Conservation (phyloP, 805 yeast genomes). For the Starmera quercuum region DNA sequence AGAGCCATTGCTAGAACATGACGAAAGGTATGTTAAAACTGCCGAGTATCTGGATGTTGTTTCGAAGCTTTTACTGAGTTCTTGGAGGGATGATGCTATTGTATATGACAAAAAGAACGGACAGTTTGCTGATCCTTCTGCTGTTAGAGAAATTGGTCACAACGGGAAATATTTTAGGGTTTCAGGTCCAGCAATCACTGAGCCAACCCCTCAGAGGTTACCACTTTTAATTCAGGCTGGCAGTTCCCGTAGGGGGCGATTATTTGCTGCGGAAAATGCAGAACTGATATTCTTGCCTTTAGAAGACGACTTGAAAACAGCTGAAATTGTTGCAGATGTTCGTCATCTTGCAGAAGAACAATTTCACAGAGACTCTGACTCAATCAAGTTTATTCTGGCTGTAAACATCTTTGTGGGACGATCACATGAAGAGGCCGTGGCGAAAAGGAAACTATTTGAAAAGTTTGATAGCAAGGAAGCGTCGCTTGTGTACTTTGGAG, state of each 20-base stretch:
- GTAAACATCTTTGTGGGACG: constrained; percentile 27
- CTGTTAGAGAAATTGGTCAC: constrained; percentile 28
- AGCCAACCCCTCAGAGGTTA: constrained; percentile 33
- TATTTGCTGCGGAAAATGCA: constrained; percentile 33
- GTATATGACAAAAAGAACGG: constrained; percentile 17
- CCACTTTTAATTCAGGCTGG: constrained; percentile 37
- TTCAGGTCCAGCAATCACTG: constrained; percentile 30
- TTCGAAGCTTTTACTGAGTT: constrained; percentile 27
- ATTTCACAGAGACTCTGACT: constrained; percentile 25
- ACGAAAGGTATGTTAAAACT: constrained; percentile 30
- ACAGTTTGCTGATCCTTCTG: constrained; percentile 26
- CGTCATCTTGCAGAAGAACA: constrained; percentile 23
- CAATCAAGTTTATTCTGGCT: constrained; percentile 28
- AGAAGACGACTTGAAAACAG: constrained; percentile 24
- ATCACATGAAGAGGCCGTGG: constrained; percentile 31
- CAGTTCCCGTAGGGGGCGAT: constrained; percentile 28
- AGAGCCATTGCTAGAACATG: constrained; percentile 27
- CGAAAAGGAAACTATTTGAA: constrained; percentile 23
- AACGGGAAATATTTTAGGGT: constrained; percentile 30
- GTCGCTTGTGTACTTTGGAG: constrained; percentile 32
- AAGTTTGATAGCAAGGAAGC: constrained; percentile 27
- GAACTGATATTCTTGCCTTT: constrained; percentile 29
- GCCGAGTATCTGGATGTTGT: constrained; percentile 32
- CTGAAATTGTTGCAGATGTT: constrained; percentile 21
- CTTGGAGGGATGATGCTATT: constrained; percentile 31